Evolutionary conservation across 192 early-diverging fungal genomes (phyloP), one percentile per base, ranked within the genome.

Genomic region (Coemansia sp.): DNA sequence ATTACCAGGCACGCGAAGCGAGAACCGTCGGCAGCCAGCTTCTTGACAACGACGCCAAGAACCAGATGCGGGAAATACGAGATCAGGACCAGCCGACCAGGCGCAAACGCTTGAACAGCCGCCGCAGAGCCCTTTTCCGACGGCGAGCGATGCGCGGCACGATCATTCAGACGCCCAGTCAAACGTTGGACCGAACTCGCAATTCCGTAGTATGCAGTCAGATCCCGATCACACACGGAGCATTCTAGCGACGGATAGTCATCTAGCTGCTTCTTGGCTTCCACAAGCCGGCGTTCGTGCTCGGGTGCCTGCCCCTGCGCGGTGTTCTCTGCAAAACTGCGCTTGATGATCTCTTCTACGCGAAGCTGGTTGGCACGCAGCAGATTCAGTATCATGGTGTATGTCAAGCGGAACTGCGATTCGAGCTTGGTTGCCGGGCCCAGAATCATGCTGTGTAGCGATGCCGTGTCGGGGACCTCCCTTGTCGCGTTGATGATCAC

Each of bases 281-380:
- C 87, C 28, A 87, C 82, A 64, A 91, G 76, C 40, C 85, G 66
- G 56, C 83, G 85, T 68, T 94, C 84, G 22, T 93, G 87, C 52
- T 95, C 94, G 0, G 95, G 97, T 33, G 96, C 77, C 42, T 87
- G 61, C 59, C 93, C 91, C 83, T 99, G 96, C n/a, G 86, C 74
- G 5, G 74, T 69, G 76, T 94, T 94, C 66, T 97, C 97, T 4
- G 91, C 94, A 88, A 99, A 99, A 78, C 90, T 92, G 38, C 94
- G 91, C 66, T 97, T 96, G 76, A 99, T 97, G 89, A 99, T 95
- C 64, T 99, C 97, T 65, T 99, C 97, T 1, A 98, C 95, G 51
- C 92, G 92, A 28, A 99, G 83, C 14, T 94, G 91, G 68, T 97
- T 94, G 3, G 96, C 95, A 34, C 97, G 89, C 61, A 99, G 86